Base-by-base conservation (phyloP, 2,329 filamentous ascomycete species). In the Xylaria digitata region DNA sequence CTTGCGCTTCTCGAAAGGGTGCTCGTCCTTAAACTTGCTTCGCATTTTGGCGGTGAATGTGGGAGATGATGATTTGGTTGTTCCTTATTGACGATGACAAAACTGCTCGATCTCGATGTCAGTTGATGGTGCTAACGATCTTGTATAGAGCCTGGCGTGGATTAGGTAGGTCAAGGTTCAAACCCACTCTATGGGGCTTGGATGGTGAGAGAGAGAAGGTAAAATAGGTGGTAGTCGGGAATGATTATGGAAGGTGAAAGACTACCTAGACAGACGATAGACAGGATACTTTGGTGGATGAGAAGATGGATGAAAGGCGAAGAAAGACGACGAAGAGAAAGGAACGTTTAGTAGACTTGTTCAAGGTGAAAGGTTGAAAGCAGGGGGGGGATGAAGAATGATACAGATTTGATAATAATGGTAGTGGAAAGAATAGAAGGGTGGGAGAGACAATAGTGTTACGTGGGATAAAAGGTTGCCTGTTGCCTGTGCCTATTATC, bases 21-120 rank as follows among this genome's bases (percentile, higher is more conserved):
- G 96, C 89, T 98, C 96, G 90, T 99, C 96, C 94, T 99, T 99
- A 84, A 99, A 99, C 90, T 98, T 98, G 87, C 93, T 97, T 80
- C 94, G 92, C 94, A 97, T 97, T 74, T 79, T 93, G 86, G 80
- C 80, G 70, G 59, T 65, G 71, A 62, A 69, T 66, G 46, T 48
- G 17, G 54, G 30, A 19, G 63, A 40, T 37, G 62, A n/a, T 32
- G 37, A n/a, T 17, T 43, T 17, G n/a, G 37, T 53, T 75, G 61
- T 66, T 70, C 60, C 61, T 68, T 65, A 42, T 48, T 15, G 54
- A 37, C 7, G 23, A 32, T 45, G 57, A 40, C n/a, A 3, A 15
- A 57, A 32, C n/a, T 52, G 46, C 54, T 59, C 48, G 32, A 49
- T 57, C 2, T 17, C 17, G 48, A 49, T 54, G 66, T 68, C 21